Evolutionary conservation across 2,329 filamentous ascomycete species (phyloP), one percentile per base, ranked within the genome.

Genomic region (Hypoxylon sp.): DNA sequence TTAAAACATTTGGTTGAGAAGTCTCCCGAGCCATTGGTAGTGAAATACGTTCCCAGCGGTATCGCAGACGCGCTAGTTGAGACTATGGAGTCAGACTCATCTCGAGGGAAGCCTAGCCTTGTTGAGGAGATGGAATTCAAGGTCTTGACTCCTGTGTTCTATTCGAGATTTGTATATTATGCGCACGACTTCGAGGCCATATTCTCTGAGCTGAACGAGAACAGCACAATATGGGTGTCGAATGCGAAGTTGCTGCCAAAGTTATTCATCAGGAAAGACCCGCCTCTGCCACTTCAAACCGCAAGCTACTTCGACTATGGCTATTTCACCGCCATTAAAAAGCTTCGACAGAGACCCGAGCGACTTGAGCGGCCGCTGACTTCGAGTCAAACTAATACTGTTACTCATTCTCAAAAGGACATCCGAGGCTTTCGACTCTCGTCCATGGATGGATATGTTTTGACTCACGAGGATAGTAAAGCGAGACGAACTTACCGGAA

Each of bases 131-230:
- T 91, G 5, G 85, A 87, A 47, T 79, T 92, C 52, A 85, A 84
- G 58, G 80, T 92, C 3, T 77, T 91, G 19, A 90, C 88, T 0
- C 90, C 91, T 0, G 82, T 80, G 0, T 93, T 93, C 74, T 93
- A 93, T 79, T 84, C 86, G 11, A 85, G 89, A 29, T 89, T 92
- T 52, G 82, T 89, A 0, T 84, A 87, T 69, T 92, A 92, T 74
- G 82, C 86, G 0, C 84, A 90, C 73, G 86, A 88, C 21, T 82
- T 87, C 17, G 87, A 91, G 71, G 89, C 88, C 0, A 80, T 92
- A 31, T 87, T 89, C 61, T 83, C 84, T 65, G 89, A 92, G 74
- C 75, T 87, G 74, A 77, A 86, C 48, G 88, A 89, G 64, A 90
- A 85, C 69, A 80, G 82, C 42, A 92, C 89, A 0, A 76, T 91